Percentiles rank a stretch among this genome's conserved stretches.
These are phyloP conservation scores for Waitea zeae DNA, from an alignment of 1,284 basidiomycete species.

Conservation along the genomic window DNA sequence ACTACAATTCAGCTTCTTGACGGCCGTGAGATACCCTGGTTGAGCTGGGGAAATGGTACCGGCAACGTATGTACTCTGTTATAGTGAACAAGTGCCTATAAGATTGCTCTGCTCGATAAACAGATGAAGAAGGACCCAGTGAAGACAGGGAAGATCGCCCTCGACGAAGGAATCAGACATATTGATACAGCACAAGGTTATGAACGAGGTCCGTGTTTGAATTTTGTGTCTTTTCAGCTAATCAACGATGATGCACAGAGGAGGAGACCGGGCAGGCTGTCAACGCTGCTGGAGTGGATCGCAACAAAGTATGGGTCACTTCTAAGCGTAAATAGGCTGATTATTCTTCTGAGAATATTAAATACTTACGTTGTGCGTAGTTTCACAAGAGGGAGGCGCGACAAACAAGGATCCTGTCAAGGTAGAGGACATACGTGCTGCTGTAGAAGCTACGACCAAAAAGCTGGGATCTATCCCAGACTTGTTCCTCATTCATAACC, in stretches of 20 bases:
- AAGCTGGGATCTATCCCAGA: constrained; percentile 27
- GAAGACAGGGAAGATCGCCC: constrained; percentile 17
- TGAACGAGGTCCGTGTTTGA: too few species aligned
- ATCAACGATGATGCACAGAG: constrained; percentile 22
- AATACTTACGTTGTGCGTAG: constrained; percentile 4
- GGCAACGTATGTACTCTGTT: constrained; percentile 8
- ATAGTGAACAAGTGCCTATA: not conserved
- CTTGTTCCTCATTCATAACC: constrained; percentile 19
- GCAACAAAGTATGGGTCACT: constrained; percentile 19
- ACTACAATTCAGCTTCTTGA: not conserved
- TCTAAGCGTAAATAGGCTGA: constrained; percentile 16
- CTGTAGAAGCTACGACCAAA: constrained; percentile 16
- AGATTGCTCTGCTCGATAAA: not conserved
- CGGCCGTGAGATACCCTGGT: constrained; percentile 13
- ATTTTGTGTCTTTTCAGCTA: too few species aligned
- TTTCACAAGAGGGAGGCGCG: constrained; percentile 4
- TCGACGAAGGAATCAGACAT: constrained; percentile 21
- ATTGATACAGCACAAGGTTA: constrained; percentile 26
- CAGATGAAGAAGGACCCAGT: constrained; percentile 15
- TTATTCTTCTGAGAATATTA: too few species aligned
- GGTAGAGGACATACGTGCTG: constrained; percentile 12
- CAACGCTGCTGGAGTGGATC: constrained; percentile 9
- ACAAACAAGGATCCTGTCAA: constrained; percentile 6
- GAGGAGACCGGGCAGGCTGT: constrained; percentile 16
- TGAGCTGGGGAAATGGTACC: constrained; percentile 22